Evolutionary conservation across 2,329 filamentous ascomycete species (phyloP), one percentile per base, ranked within the genome.

Genomic region (Neobulgaria alba): DNA sequence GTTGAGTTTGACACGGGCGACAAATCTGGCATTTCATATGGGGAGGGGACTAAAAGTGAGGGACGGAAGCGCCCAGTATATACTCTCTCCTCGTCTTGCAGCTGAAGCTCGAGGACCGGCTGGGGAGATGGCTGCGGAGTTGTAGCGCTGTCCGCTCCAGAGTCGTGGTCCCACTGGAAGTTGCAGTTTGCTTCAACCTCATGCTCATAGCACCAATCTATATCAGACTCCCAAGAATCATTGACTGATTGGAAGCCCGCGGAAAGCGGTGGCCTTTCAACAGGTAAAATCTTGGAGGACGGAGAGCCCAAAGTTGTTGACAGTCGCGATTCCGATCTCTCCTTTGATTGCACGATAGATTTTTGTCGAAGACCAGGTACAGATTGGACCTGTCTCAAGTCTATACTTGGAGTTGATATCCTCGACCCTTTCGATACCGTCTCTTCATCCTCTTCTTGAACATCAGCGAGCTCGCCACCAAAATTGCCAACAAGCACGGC

Each of bases 191-290:
- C 78, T 57, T 82, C 79, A 10, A 71, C 76, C 49, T 77, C 78
- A 51, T 83, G 75, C 49, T 82, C 77, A 53, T 83, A 83, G 55
- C 75, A 81, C 58, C 81, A 83, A 55, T 83, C 79, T 46, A 83
- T 82, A 47, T 77, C 77, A 38, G 80, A 77, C 52, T 83, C 79
- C 79, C 79, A 83, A 50, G 65, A 61, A 34, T 78, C 50, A 29
- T 47, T 45, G 19, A 47, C 31, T 14, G 47, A 36, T 14, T 41
- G 41, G 33, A 55, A 50, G 10, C 41, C 44, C 10, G 50, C 39
- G 3, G 48, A 46, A n/a, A 41, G 39, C 14, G 47, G 50, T 10
- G 37, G 19, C 8, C 19, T 23, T 18, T 39, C 33, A 23, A 32
- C 29, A n/a, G 38, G 20, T 10, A 30, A 39, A 20, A 16, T 36